phyloP scores from a whole-genome alignment of 164 flowering plant genomes.

The Akebia trifoliata region DNA sequence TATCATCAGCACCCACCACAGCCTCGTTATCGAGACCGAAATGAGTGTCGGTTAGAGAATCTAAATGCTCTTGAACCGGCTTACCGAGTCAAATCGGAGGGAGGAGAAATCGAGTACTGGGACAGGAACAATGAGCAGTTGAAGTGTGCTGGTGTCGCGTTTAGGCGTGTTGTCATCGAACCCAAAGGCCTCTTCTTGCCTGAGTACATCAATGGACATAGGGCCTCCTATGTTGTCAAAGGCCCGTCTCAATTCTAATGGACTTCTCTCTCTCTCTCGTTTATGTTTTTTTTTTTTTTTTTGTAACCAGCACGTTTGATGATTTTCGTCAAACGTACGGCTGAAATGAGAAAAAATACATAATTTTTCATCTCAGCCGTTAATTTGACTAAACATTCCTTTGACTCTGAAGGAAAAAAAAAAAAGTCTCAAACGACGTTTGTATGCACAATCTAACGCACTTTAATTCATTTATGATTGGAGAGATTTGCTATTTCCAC shows the following conservation, averaged over 20 bases:
- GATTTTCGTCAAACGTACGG: too few relatives aligned
- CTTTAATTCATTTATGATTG: too few relatives aligned
- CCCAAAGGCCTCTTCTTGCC: slow-evolving; percentile 18
- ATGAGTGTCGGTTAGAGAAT: slow-evolving; percentile 19
- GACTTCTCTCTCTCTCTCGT: not conserved
- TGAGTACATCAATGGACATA: slow-evolving; percentile 7
- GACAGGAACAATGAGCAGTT: slow-evolving; percentile 17
- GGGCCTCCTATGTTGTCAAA: slow-evolving; percentile 11
- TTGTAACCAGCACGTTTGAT: too few relatives aligned
- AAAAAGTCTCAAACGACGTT: too few relatives aligned
- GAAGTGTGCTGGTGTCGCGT: slow-evolving; percentile 17
- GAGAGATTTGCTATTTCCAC: too few relatives aligned
- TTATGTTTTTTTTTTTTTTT: too few relatives aligned
- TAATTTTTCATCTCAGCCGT: too few relatives aligned
- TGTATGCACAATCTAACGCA: too few relatives aligned
- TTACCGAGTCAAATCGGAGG: slow-evolving; percentile 9
- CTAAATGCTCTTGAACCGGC: slow-evolving; percentile 6
- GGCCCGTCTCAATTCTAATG: not conserved
- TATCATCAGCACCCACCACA: slow-evolving; percentile 3
- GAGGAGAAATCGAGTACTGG: slow-evolving; percentile 15
- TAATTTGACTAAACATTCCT: too few relatives aligned
- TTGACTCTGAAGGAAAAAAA: too few relatives aligned
- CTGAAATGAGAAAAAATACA: too few relatives aligned
- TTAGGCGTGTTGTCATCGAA: slow-evolving; percentile 7
- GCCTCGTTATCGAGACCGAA: slow-evolving; percentile 13